Percentiles rank a stretch among this genome's conserved stretches.
Conservation (phyloP, 352 stramenopile genomes). For the Phytophthora syringae region DNA sequence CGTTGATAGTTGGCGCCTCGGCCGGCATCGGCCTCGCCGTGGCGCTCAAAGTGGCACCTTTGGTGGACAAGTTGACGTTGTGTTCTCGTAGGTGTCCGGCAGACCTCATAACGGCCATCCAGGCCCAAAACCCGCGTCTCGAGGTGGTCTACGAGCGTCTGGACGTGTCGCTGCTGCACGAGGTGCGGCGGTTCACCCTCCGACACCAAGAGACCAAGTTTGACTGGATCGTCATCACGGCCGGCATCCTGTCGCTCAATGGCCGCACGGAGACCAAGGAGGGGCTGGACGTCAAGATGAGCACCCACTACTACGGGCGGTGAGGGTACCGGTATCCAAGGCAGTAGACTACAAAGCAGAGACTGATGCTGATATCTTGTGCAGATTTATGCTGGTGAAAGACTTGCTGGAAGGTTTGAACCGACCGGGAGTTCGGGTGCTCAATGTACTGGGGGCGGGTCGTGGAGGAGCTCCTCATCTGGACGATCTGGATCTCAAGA, state of each 20-base stretch:
- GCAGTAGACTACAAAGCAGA: no score
- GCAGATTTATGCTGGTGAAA: slow-evolving; percentile 38
- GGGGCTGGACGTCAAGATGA: slow-evolving; percentile 42
- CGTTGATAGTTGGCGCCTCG: slow-evolving; percentile 36
- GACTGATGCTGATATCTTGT: slow-evolving; percentile 4
- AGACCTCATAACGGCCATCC: slow-evolving; percentile 29
- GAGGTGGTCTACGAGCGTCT: slow-evolving; percentile 34
- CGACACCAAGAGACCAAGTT: slow-evolving; percentile 33
- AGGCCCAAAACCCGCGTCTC: slow-evolving; percentile 19
- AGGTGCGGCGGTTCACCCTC: slow-evolving; percentile 35
- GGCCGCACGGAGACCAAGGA: slow-evolving; percentile 38
- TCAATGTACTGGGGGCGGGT: slow-evolving; percentile 35
- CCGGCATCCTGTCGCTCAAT: slow-evolving; percentile 36
- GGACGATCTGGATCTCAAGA: slow-evolving; percentile 39
- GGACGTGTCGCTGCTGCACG: slow-evolving; percentile 40
- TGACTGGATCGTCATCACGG: slow-evolving; percentile 37
- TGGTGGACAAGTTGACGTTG: slow-evolving; percentile 39
- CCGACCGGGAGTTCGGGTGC: slow-evolving; percentile 31
- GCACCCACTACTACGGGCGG: slow-evolving; percentile 42
- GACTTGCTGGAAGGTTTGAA: slow-evolving; percentile 29
- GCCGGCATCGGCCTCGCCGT: slow-evolving; percentile 33
- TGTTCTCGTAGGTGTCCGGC: slow-evolving; percentile 30
- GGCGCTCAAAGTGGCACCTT: slow-evolving; percentile 27
- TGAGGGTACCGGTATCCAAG: slow-evolving; percentile 1
- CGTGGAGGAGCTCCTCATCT: slow-evolving; percentile 32